Evolutionary conservation across 306 rosid genomes (phyloP).

Genomic region (Glycyrrhiza uralensis): DNA sequence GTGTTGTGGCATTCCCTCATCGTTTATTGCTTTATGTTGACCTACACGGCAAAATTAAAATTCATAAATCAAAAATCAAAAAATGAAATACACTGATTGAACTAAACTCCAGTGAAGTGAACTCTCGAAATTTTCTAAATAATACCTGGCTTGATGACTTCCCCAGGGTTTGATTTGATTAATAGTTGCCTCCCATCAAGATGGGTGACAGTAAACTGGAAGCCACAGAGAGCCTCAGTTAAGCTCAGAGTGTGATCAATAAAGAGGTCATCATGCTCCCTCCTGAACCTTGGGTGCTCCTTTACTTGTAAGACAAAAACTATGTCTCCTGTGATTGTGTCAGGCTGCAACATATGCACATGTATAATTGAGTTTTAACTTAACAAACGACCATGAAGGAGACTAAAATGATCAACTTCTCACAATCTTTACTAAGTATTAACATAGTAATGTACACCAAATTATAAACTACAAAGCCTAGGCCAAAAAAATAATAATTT

Average conservation of each 20-base stretch:
- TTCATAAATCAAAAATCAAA: not conserved
- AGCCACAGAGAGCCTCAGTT: constrained; percentile 77
- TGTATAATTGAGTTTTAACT: not conserved
- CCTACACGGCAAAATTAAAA: constrained; percentile 27
- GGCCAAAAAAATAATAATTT: not conserved
- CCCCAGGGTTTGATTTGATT: constrained; percentile 83
- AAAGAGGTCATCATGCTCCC: constrained; percentile 52
- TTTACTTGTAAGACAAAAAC: constrained; percentile 65
- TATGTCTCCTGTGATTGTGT: constrained; percentile 67
- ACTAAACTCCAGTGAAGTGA: not conserved
- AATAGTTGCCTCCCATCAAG: constrained; percentile 83
- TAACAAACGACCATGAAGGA: not conserved
- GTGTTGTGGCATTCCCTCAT: constrained; percentile 77
- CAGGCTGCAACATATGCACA: constrained; percentile 49
- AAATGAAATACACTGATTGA: not conserved
- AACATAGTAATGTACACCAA: not conserved
- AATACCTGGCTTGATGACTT: constrained; percentile 77
- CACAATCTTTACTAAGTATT: not conserved
- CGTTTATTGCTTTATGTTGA: constrained; percentile 63
- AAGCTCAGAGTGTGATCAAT: constrained; percentile 60
- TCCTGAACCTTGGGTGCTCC: constrained; percentile 64
- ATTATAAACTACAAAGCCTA: not conserved
- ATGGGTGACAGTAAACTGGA: constrained; percentile 62
- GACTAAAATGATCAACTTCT: not conserved
- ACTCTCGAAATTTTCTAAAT: not conserved